Evolutionary conservation across 169 alveolate species (phyloP).

Genomic region (Ichthyophthirius multifiliis): DNA sequence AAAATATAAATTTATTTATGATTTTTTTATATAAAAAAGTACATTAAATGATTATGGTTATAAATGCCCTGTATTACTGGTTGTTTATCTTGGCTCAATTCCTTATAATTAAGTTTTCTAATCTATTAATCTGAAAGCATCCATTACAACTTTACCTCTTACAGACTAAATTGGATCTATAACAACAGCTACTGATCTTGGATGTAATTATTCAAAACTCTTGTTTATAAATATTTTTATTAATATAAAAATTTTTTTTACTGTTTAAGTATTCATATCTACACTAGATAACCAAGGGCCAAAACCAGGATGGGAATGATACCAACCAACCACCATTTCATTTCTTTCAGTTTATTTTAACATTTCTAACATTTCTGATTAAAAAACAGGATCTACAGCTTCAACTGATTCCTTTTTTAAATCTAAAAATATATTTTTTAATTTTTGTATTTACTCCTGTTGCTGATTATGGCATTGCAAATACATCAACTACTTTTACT

Average conservation of each 20-base stretch:
- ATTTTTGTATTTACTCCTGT: constrained; percentile 66
- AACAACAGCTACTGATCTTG: constrained; percentile 99
- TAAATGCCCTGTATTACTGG: constrained; percentile 94
- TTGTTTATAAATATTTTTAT: constrained; percentile 45
- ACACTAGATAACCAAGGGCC: constrained; percentile 98
- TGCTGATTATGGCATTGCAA: constrained; percentile 99
- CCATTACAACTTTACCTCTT: constrained; percentile 98
- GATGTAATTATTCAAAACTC: constrained; percentile 97
- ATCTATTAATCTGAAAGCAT: constrained; percentile 97
- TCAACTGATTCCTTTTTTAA: constrained; percentile 97
- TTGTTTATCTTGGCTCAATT: constrained; percentile 99
- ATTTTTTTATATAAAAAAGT: not conserved
- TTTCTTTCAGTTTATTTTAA: constrained; percentile 97
- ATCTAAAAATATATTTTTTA: too few relatives aligned
- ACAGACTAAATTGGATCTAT: constrained; percentile 99
- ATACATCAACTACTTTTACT: constrained; percentile 99
- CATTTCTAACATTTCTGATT: constrained; percentile 98
- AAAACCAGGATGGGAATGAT: constrained; percentile 99
- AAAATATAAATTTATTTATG: not conserved
- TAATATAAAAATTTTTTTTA: not conserved
- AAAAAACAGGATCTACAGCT: constrained; percentile 99
- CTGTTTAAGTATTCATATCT: constrained; percentile 30
- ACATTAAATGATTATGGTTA: constrained; percentile 17
- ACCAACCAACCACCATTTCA: constrained; percentile 99
- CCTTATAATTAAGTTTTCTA: constrained; percentile 93